Percentiles rank a stretch among this genome's conserved stretches.
Evolutionary conservation across 2,329 filamentous ascomycete genomes (phyloP).

Genomic region (Cladophialophora exuberans): DNA sequence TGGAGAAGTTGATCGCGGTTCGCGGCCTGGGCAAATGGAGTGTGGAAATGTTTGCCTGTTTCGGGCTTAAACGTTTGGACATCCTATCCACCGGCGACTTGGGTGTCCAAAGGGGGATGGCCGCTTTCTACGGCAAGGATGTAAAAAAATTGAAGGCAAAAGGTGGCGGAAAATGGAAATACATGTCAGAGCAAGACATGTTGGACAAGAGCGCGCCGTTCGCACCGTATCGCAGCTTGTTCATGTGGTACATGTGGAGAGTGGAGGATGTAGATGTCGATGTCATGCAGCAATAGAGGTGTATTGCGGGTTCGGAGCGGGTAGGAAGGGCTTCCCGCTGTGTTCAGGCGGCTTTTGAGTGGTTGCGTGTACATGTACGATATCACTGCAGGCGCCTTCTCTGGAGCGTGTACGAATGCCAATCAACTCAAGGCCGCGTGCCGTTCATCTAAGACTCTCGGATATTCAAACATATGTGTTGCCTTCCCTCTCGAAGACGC

Average conservation of each 20-base stretch:
- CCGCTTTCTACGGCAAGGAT: conserved; percentile 80
- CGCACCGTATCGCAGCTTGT: conserved; percentile 83
- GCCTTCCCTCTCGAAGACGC: no score
- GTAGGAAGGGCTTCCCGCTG: not conserved
- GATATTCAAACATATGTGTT: no score
- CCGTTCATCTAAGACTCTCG: no score
- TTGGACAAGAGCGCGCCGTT: conserved; percentile 77
- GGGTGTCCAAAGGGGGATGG: conserved; percentile 92
- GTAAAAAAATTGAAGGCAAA: conserved; percentile 80
- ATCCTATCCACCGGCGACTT: conserved; percentile 91
- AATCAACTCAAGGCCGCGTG: no score
- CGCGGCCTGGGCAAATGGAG: conserved; percentile 87
- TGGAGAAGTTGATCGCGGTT: conserved; percentile 81
- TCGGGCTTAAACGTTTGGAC: conserved; percentile 91
- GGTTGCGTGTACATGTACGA: no score
- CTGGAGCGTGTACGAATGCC: no score
- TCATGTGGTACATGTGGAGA: conserved; percentile 99
- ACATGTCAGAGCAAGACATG: conserved; percentile 96
- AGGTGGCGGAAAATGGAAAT: conserved; percentile 91
- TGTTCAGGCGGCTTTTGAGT: no score
- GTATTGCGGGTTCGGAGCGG: not conserved
- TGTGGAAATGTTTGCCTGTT: conserved; percentile 97
- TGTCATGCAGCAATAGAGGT: conserved; percentile 21
- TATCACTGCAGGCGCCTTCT: no score
- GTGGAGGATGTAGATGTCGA: conserved; percentile 72